A percentile compares a stretch with the other conserved stretches of the same genome.
Conservation (phyloP, 2,329 filamentous ascomycete species). For the Sclerotinia minor region DNA sequence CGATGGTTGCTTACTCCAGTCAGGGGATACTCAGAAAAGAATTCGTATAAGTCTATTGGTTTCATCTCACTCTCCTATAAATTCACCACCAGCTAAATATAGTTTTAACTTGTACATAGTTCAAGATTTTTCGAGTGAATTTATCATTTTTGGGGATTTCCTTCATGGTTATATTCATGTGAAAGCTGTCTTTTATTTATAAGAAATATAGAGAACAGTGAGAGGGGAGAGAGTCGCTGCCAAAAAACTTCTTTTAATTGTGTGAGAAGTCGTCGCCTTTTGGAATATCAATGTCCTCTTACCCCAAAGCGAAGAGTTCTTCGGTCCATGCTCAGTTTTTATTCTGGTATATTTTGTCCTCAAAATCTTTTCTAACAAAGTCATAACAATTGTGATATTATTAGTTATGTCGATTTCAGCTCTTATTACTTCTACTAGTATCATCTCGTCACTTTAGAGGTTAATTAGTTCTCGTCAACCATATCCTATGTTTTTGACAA, state of each 20-base stretch:
- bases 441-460: neutral
- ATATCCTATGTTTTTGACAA: neutral
- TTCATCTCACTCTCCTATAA: neutral
- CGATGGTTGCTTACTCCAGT: neutral
- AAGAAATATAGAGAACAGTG: neutral
- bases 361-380: too few relatives aligned
- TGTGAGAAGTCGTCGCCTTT: too few relatives aligned
- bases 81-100: too few relatives aligned
- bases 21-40: neutral
- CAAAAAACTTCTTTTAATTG: too few relatives aligned
- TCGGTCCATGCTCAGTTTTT: neutral
- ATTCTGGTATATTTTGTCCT: accelerated
- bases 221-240: accelerated
- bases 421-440: neutral
- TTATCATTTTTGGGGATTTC: too few relatives aligned
- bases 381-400: neutral
- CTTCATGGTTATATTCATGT: neutral
- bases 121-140: neutral
- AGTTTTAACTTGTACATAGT: too few relatives aligned
- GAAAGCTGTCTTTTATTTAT: neutral
- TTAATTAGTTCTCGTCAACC: neutral
- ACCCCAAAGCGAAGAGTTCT: neutral
- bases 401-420: neutral
- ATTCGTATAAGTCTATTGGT: accelerated
- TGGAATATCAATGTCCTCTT: neutral